Evolutionary conservation across 2,329 filamentous ascomycete genomes (phyloP).

Genomic region (Colletotrichum scovillei): DNA sequence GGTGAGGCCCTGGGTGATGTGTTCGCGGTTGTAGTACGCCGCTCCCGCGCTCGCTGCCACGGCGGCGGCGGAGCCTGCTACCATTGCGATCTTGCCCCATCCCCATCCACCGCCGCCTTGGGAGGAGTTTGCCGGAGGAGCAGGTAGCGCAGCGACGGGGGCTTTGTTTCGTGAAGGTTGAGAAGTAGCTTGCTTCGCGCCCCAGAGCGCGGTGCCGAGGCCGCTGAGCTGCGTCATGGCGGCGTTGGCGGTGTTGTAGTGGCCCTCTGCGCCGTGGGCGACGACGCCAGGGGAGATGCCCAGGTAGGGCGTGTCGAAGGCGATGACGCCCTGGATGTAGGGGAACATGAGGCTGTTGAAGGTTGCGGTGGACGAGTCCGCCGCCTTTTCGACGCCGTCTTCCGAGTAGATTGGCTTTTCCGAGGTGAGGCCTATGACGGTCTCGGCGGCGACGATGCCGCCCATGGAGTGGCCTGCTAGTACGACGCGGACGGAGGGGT

Average conservation of each 20-base stretch:
- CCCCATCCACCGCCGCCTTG: conserved; percentile 74
- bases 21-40: conserved; percentile 86
- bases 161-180: conserved; percentile 46
- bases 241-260: conserved; percentile 79
- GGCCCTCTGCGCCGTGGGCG: conserved; percentile 87
- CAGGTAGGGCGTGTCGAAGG: conserved; percentile 94
- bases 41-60: conserved; percentile 86
- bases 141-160: conserved; percentile 48
- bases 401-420: conserved; percentile 65
- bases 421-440: conserved; percentile 76
- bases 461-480: conserved; percentile 91
- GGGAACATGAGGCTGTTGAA: conserved; percentile 87
- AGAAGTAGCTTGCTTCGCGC: conserved; percentile 54
- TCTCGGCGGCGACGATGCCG: conserved; percentile 94
- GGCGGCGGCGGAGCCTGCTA: conserved; percentile 85
- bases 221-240: conserved; percentile 75
- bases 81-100: conserved; percentile 88
- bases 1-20: conserved; percentile 78
- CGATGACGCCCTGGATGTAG: conserved; percentile 88
- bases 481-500: conserved; percentile 84
- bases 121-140: conserved; percentile 47
- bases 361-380: conserved; percentile 41
- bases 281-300: conserved; percentile 85
- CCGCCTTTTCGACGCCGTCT: conserved; percentile 51
- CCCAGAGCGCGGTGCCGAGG: conserved; percentile 76